Percentiles rank a stretch among this genome's conserved stretches.
Conservation (phyloP, 805 yeast species). For the Ogataea pignaliae region DNA sequence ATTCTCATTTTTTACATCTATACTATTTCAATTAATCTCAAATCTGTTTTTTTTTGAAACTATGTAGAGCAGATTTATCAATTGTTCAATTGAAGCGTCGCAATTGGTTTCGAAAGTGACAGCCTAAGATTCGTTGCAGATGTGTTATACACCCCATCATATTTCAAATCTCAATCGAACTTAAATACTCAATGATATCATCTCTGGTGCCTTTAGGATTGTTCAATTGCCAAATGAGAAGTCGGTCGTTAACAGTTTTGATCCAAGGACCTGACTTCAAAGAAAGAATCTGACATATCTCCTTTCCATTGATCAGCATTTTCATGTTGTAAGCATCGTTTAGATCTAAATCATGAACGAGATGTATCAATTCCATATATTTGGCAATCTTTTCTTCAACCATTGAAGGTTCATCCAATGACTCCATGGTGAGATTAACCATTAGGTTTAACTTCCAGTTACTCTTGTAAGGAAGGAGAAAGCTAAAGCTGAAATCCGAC, state of each 20-base stretch:
- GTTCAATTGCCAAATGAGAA: constrained; percentile 74
- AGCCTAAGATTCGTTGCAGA: too few relatives aligned
- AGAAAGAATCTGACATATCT: constrained; percentile 44
- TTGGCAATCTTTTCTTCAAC: constrained; percentile 20
- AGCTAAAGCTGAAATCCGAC: constrained; percentile 54
- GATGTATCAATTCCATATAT: constrained; percentile 31
- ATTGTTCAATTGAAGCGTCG: too few relatives aligned
- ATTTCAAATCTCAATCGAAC: constrained; percentile 1
- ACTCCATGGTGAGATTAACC: constrained; percentile 14
- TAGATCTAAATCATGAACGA: constrained; percentile 34
- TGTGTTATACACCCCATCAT: too few relatives aligned
- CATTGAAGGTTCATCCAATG: constrained; percentile 5
- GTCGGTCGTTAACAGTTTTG: constrained; percentile 46
- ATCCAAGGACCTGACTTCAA: constrained; percentile 89
- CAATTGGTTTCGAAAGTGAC: too few relatives aligned
- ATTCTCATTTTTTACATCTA: not conserved
- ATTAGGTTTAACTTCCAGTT: constrained; percentile 42
- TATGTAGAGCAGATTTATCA: too few relatives aligned
- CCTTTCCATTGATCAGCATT: constrained; percentile 75
- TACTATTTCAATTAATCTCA: not conserved
- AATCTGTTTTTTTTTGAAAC: too few relatives aligned
- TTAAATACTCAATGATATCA: constrained; percentile 48
- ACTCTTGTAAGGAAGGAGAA: constrained; percentile 48
- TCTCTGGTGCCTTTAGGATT: constrained; percentile 52
- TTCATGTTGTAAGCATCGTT: constrained; percentile 44